Percentiles rank a stretch among this genome's conserved stretches.
These are phyloP conservation scores for Pichia sp. DNA, from an alignment of 1,139 yeast genomes.

Conservation along the genomic window DNA sequence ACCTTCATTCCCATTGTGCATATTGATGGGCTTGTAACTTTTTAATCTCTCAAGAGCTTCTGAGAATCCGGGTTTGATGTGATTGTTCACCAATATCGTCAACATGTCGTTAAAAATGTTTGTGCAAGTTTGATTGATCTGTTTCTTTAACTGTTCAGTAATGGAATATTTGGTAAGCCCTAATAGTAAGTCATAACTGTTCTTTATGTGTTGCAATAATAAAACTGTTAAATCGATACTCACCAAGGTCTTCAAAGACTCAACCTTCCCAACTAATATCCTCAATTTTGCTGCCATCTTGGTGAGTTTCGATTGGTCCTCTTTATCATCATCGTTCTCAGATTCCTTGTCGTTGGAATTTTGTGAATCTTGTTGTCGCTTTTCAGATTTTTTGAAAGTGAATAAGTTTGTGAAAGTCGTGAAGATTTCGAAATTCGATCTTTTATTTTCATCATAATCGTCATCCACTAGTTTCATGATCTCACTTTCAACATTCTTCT, in stretches of 20 bases:
- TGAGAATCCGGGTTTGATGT: constrained; percentile 74
- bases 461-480: constrained; percentile 26
- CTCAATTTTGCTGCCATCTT: constrained; percentile 48
- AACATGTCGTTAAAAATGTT: constrained; percentile 62
- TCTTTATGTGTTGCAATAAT: constrained; percentile 36
- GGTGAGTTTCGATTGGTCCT: constrained; percentile 18
- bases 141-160: constrained; percentile 22
- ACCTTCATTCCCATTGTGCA: constrained; percentile 29
- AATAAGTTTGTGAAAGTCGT: constrained; percentile 52
- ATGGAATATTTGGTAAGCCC: constrained; percentile 27
- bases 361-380: constrained; percentile 5
- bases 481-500: constrained; percentile 22
- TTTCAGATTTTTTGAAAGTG: constrained; percentile 33
- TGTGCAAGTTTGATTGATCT: constrained; percentile 29
- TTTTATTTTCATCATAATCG: constrained; percentile 16
- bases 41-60: constrained; percentile 67
- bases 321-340: constrained; percentile 12
- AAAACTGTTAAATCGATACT: constrained; percentile 39
- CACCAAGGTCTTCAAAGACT: constrained; percentile 36
- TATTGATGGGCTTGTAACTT: constrained; percentile 54
- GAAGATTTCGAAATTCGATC: constrained; percentile 23
- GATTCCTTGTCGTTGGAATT: constrained; percentile 2
- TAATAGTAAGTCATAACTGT: constrained; percentile 31
- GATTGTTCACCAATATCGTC: constrained; percentile 59
- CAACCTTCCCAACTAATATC: constrained; percentile 36